Percentiles rank a stretch among this genome's conserved stretches.
phyloP scores from a whole-genome alignment of 345 rosid species.

The Dovyalis caffra region DNA sequence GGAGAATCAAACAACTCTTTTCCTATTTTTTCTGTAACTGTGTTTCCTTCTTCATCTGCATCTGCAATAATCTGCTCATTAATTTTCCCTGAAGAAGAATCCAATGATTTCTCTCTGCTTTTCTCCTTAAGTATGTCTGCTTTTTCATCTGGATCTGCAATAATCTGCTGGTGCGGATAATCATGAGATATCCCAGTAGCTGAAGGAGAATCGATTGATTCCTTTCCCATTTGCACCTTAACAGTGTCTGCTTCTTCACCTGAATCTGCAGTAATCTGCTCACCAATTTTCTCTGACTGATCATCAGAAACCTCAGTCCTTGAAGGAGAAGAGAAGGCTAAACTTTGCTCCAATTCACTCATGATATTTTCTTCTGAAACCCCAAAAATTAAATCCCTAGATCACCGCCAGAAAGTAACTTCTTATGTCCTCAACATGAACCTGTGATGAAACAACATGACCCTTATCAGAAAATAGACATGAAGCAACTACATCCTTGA shows the following conservation, averaged over 20 bases:
- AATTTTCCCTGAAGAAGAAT: neutral
- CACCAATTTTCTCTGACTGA: neutral
- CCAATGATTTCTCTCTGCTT: neutral
- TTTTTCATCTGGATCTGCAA: neutral
- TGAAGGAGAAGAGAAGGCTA: neutral
- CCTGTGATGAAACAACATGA: neutral
- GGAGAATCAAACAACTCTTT: neutral
- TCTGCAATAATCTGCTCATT: neutral
- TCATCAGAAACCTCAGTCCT: neutral
- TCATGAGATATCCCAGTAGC: neutral
- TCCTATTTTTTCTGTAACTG: neutral
- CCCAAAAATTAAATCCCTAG: neutral
- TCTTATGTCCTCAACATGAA: neutral
- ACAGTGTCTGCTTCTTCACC: slow-evolving; percentile 21
- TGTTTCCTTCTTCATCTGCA: neutral
- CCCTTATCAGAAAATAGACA: neutral
- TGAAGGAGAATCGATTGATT: neutral
- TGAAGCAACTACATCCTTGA: neutral
- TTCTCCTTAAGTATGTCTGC: neutral
- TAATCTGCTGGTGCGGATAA: neutral
- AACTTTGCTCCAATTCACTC: neutral
- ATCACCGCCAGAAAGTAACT: neutral
- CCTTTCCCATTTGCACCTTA: slow-evolving; percentile 20
- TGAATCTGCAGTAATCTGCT: slow-evolving; percentile 18
- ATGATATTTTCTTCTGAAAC: neutral